These are phyloP conservation scores for Ceraceosorus guamensis DNA, from an alignment of 1,284 basidiomycete species.

Conservation along the genomic window DNA sequence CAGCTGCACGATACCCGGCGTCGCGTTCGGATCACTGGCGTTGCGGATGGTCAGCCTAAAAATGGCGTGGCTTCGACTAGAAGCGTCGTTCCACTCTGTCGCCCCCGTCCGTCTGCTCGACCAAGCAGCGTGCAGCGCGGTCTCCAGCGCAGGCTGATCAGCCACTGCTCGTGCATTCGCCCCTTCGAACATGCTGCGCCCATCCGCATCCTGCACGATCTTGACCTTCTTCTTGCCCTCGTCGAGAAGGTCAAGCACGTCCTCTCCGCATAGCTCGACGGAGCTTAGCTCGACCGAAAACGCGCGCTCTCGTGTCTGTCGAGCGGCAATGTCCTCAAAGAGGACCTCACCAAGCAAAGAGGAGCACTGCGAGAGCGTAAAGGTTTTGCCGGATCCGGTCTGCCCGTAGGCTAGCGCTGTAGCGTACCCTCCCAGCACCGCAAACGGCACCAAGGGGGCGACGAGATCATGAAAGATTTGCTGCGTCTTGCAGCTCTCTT, in stretches of 20 bases:
- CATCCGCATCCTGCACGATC: conserved; percentile 15
- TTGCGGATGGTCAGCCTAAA: conserved; percentile 11
- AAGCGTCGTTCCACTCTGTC: conserved; percentile 13
- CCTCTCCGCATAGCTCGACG: conserved; percentile 59
- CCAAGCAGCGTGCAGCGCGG: conserved; percentile 10
- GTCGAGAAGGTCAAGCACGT: conserved; percentile 54
- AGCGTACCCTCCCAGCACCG: conserved; percentile 93
- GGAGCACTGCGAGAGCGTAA: conserved; percentile 53
- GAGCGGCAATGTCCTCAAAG: neutral
- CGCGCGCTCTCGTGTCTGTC: conserved; percentile 19
- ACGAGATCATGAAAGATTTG: conserved; percentile 51
- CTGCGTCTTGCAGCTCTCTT: conserved; percentile 17
- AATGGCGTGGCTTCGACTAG: conserved; percentile 12
- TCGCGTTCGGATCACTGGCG: conserved; percentile 9
- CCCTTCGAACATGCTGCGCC: conserved; percentile 6
- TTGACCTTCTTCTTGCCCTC: conserved; percentile 1
- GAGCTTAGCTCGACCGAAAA: conserved; percentile 56
- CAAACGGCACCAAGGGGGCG: conserved; percentile 58
- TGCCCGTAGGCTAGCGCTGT: conserved; percentile 92
- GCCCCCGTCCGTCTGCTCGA: conserved; percentile 9
- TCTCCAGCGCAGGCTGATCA: conserved; percentile 3
- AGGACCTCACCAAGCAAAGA: too few relatives aligned
- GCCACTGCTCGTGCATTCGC: conserved; percentile 6
- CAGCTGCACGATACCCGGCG: conserved; percentile 50
- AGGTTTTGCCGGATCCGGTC: conserved; percentile 61